These are phyloP conservation scores for Aspergillus indologenus DNA, from an alignment of 495 filamentous ascomycete species.

Conservation along the genomic window DNA sequence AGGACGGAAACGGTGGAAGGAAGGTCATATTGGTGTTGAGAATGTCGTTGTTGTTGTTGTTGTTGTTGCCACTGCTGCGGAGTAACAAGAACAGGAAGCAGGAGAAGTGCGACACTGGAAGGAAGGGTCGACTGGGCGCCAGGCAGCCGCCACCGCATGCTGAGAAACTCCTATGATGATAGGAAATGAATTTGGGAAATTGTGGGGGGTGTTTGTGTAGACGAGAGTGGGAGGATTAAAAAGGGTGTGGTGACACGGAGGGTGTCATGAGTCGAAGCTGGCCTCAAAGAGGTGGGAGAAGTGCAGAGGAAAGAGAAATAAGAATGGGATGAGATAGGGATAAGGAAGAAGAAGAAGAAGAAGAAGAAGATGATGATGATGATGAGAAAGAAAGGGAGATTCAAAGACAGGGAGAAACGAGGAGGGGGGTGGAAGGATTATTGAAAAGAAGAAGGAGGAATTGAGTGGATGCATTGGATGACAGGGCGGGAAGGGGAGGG, in stretches of 20 bases:
- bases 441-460: no score
- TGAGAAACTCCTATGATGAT: constrained; percentile 33
- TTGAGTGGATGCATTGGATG: not conserved
- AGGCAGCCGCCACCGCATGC: constrained; percentile 51
- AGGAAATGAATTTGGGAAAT: not conserved
- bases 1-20: constrained; percentile 34
- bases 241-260: constrained; percentile 1
- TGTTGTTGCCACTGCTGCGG: constrained; percentile 48
- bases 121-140: constrained; percentile 46
- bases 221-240: constrained; percentile 4
- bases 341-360: constrained; percentile 6
- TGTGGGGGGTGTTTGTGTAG: not conserved
- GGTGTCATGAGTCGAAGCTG: constrained; percentile 6
- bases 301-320: no score
- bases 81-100: constrained; percentile 44
- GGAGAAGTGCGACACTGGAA: constrained; percentile 48
- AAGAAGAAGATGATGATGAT: constrained; percentile 1
- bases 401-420: no score
- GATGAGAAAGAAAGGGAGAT: no score
- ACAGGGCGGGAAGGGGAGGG: not conserved
- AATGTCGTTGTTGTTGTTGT: constrained; percentile 24
- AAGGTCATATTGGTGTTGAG: constrained; percentile 31
- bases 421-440: no score
- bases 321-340: no score
- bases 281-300: constrained; percentile 3